Evolutionary conservation across 73 alveolate species (phyloP).

Genomic region (Paramecium bursaria): DNA sequence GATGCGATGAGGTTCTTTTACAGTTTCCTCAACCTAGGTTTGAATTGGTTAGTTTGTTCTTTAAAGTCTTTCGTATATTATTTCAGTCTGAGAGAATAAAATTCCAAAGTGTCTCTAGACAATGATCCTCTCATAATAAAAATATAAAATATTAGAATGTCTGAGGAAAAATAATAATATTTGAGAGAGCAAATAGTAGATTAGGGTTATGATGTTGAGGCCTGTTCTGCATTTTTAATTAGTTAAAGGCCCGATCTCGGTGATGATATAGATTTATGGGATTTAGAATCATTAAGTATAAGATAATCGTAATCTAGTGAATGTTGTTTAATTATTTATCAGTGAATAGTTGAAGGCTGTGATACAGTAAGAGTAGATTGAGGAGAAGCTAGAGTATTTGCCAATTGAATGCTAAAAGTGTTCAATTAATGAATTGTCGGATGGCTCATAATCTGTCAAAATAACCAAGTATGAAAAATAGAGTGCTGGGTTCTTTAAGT

Average conservation of each 20-base stretch:
- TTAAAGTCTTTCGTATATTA: constrained; percentile 22
- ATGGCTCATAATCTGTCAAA: not conserved
- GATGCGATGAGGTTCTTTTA: constrained; percentile 25
- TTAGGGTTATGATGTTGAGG: constrained; percentile 42
- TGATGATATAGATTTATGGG: constrained; percentile 47
- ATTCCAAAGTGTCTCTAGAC: constrained; percentile 8
- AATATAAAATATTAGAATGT: too few relatives aligned
- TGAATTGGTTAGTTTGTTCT: constrained; percentile 22
- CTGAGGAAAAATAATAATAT: too few relatives aligned
- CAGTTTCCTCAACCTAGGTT: constrained; percentile 27
- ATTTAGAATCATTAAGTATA: constrained; percentile 16
- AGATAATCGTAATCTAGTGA: not conserved
- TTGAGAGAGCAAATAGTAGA: constrained; percentile 27
- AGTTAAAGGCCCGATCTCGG: constrained; percentile 14
- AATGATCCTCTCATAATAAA: not conserved
- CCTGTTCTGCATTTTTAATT: not conserved
- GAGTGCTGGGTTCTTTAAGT: constrained; percentile 42
- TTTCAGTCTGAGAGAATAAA: constrained; percentile 42
- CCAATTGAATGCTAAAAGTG: not conserved
- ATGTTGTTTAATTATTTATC: not conserved
- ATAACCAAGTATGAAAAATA: constrained; percentile 34
- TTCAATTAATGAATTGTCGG: constrained; percentile 37
- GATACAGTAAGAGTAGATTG: not conserved
- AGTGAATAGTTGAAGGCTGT: constrained; percentile 13
- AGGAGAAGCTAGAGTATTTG: not conserved